phyloP scores from a whole-genome alignment of 163 green algal genomes.

The Trebouxiophyceae sp. region DNA sequence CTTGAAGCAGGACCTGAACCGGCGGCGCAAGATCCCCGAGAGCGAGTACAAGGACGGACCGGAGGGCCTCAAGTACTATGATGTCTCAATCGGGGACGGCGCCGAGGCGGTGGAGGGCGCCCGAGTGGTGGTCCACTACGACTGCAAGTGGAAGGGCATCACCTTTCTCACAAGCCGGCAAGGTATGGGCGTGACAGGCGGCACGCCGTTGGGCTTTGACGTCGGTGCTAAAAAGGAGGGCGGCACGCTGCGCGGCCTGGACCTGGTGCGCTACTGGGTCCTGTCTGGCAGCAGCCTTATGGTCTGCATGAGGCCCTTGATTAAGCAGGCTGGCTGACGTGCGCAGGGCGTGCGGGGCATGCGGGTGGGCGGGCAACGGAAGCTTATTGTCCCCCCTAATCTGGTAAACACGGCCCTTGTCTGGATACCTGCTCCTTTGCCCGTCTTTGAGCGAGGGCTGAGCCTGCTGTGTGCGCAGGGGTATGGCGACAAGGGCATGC shows the following conservation, averaged over 20 bases:
- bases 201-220: constrained; percentile 69
- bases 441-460: no score
- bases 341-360: constrained; percentile 65
- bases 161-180: constrained; percentile 65
- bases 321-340: neutral
- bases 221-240: constrained; percentile 35
- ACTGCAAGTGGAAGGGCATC: constrained; percentile 46
- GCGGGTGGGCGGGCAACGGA: constrained; percentile 64
- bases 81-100: constrained; percentile 54
- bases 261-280: constrained; percentile 58
- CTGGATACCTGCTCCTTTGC: neutral
- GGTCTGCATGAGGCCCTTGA: neutral
- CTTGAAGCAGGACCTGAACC: constrained; percentile 39
- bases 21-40: constrained; percentile 44
- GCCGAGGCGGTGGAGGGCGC: constrained; percentile 40
- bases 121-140: constrained; percentile 72
- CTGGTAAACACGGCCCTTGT: constrained; percentile 31
- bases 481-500: constrained; percentile 56
- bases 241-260: constrained; percentile 58
- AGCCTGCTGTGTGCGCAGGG: constrained; percentile 39
- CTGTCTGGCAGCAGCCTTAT: no score
- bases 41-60: constrained; percentile 47
- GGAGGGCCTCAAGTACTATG: constrained; percentile 64
- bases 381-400: constrained; percentile 65
- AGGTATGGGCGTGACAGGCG: constrained; percentile 73